phyloP scores from a whole-genome alignment of 345 rosid species.

The Camelina hispida region DNA sequence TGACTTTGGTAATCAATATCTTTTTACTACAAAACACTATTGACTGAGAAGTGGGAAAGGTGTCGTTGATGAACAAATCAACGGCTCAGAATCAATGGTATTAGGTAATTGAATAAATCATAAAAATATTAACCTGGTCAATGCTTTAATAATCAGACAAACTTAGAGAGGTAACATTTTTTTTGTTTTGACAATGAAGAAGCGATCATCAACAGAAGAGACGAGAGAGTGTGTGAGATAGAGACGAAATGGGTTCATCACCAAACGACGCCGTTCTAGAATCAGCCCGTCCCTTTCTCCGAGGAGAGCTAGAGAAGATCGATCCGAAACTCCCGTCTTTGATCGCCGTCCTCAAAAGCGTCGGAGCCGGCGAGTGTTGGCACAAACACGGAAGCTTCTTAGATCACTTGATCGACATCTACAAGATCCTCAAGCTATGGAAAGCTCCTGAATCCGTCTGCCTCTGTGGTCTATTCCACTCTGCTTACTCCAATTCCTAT shows the following conservation, averaged over 20 bases:
- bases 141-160: no score
- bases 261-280: slow-evolving; percentile 48
- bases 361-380: slow-evolving; percentile 99
- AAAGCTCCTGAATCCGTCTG: slow-evolving; percentile 76
- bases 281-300: slow-evolving; percentile 84
- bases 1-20: no score
- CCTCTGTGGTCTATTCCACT: slow-evolving; percentile 93
- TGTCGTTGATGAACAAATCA: neutral
- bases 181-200: neutral
- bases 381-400: slow-evolving; percentile 97
- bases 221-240: neutral
- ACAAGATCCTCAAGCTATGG: slow-evolving; percentile 86
- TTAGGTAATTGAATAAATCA: neutral
- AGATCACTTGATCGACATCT: slow-evolving; percentile 78
- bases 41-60: no score
- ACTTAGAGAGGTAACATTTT: no score
- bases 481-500: slow-evolving; percentile 94
- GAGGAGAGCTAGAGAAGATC: slow-evolving; percentile 75
- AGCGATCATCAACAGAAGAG: neutral
- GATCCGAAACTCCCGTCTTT: slow-evolving; percentile 69
- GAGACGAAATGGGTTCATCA: slow-evolving; percentile 34
- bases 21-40: no score
- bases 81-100: neutral
- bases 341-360: slow-evolving; percentile 72
- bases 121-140: no score